Evolutionary conservation across 2,329 filamentous ascomycete genomes (phyloP), one percentile per base, ranked within the genome.

Genomic region (Pyrenochaeta sp.): DNA sequence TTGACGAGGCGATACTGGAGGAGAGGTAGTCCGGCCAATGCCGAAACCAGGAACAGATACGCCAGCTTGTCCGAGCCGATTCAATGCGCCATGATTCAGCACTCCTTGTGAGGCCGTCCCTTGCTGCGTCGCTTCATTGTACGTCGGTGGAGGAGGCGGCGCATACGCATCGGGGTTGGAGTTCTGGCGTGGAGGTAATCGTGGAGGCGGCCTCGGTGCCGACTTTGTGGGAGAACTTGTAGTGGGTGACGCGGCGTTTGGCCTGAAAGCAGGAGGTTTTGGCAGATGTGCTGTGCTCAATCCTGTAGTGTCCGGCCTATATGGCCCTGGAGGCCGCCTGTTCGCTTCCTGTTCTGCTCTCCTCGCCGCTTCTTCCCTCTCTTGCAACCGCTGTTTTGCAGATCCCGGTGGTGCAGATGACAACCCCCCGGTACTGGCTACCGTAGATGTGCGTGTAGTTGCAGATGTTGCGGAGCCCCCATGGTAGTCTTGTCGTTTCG

Each of bases 41-140:
- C 90, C 90, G 3, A 97, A 81, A 0, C 85, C 90, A 0, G 92
- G 90, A 0, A 97, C 91, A 0, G 89, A 91, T 5, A 97, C 83
- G 0, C 93, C 93, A 0, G 91, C 89, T 37, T 87, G 85, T 10
- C 88, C 86, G 8, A 97, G 82, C 42, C 91, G 85, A 56, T 80
- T 83, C 54, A 90, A 74, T 5, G 92, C 89, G 5, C 83, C 85
- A 66, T 85, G 82, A 52, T 88, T 87, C 43, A 88, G 66, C 47
- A 79, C 72, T 13, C 76, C 76, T 39, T 77, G 72, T 64, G 72
- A 52, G 68, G 77, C 49, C 56, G 74, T 57, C 55, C 52, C 62
- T 48, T 63, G 40, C 28, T 64, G 66, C 66, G 58, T 65, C 62
- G 61, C 74, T 62, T 85, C 75, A 61, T 81, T 76, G 71, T 86